Evolutionary conservation across 2,329 filamentous ascomycete genomes (phyloP).

Genomic region (Leptosphaerulina australis): DNA sequence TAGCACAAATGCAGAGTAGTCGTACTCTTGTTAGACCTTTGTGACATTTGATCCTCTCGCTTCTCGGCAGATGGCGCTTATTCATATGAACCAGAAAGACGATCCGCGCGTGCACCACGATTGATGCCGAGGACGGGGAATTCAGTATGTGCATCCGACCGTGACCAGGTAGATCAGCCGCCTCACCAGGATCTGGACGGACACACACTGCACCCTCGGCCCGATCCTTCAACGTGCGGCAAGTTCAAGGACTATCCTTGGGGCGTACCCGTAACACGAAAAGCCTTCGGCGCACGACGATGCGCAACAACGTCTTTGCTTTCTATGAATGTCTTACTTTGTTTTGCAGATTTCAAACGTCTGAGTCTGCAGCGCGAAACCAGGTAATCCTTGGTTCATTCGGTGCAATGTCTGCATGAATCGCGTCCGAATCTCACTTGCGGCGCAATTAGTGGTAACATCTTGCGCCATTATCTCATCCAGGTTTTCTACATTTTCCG

Average conservation of each 20-base stretch:
- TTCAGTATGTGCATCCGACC: constrained; percentile 7
- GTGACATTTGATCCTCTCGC: constrained; percentile 5
- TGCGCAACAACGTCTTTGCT: constrained; percentile 14
- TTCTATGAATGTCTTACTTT: constrained; percentile 13
- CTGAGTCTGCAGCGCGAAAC: constrained; percentile 15
- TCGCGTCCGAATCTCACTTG: not conserved
- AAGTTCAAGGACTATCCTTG: constrained; percentile 15
- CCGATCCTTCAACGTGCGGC: constrained; percentile 20
- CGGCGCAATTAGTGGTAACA: constrained; percentile 6
- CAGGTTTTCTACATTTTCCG: not conserved
- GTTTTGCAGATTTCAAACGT: constrained; percentile 8
- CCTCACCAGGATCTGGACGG: constrained; percentile 9
- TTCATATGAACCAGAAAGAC: not conserved
- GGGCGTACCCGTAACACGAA: constrained; percentile 3
- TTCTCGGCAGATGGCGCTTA: not conserved
- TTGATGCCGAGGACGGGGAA: constrained; percentile 10
- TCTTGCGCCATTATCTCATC: not conserved
- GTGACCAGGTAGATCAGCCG: constrained; percentile 18
- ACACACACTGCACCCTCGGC: constrained; percentile 13
- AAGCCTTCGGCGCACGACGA: not conserved
- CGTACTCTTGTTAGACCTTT: constrained; percentile 6
- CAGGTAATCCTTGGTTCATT: constrained; percentile 11
- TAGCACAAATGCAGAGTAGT: constrained; percentile 36
- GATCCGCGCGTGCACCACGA: not conserved
- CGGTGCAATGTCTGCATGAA: constrained; percentile 16